Base-by-base conservation (phyloP, 2,329 filamentous ascomycete species). In the Zasmidium cellare region DNA sequence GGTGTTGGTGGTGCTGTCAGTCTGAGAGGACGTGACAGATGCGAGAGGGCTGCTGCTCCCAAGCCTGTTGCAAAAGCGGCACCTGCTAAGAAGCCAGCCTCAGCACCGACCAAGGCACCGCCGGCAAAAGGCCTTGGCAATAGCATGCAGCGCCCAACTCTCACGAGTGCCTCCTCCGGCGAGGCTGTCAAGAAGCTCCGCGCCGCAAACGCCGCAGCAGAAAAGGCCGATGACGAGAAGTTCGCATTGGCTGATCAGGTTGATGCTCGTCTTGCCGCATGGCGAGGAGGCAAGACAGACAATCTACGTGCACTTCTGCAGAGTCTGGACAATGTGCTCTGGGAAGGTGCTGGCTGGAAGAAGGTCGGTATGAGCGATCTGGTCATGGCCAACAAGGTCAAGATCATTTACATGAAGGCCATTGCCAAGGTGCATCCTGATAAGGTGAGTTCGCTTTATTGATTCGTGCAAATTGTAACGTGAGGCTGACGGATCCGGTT, bases 381-480 rank as follows among this genome's bases (percentile, higher is more conserved):
- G 66, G 89, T 99, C 53, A 84, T 96, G 82, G 87, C 92, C 31
- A 92, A 90, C 66, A 96, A 93, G 81, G 94, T 97, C 74, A 99
- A 99, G 84, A 88, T 99, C 64, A 82, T 90, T 59, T 99, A 99
- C 73, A 97, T 99, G 94, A 97, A 96, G 84, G 94, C 93, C 5
- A 97, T 99, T 82, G 91, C 88, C 11, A 97, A 97, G 82, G 94
- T 94, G 67, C 94, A 99, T 82, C 94, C 94, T 60, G 94, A 99
- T 75, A 99, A 99, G 88, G 94, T 97, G 81, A 76, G 85, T 59
- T n/a, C 11, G 25, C 25, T 11, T 5, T 47, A 9, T 49, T 28
- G 35, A 6, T 23, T 47, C 1, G 22, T 41, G 9, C 11, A 22
- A 24, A n/a, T 49, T 14, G 16, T 11, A 22, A 28, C 3, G 19